Evolutionary conservation across 2,329 filamentous ascomycete species (phyloP).

Genomic region (Mycosphaerella sp.): DNA sequence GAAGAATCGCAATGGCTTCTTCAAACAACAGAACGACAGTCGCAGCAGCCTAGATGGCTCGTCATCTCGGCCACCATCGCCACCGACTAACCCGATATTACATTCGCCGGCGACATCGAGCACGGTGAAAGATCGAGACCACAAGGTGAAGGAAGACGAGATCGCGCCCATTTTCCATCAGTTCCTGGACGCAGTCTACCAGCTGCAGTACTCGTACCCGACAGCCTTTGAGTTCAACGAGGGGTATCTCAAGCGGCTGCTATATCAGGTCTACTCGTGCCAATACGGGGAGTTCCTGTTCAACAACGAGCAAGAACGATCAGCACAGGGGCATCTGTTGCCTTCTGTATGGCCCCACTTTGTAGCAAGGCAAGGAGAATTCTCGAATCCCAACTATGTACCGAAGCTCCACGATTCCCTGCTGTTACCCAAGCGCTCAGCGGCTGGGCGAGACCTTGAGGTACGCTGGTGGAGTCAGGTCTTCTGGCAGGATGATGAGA

Average conservation of each 20-base stretch:
- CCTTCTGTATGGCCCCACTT: conserved; percentile 97
- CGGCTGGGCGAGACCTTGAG: conserved; percentile 45
- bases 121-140: conserved; percentile 49
- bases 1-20: conserved; percentile 47
- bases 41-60: conserved; percentile 56
- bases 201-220: conserved; percentile 77
- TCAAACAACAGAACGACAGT: conserved; percentile 49
- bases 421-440: conserved; percentile 60
- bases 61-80: conserved; percentile 28
- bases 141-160: conserved; percentile 78
- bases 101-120: conserved; percentile 40
- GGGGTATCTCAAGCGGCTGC: conserved; percentile 75
- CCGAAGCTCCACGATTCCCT: conserved; percentile 71
- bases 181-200: conserved; percentile 90
- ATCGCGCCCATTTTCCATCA: conserved; percentile 96
- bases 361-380: conserved; percentile 70
- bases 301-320: conserved; percentile 86
- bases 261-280: conserved; percentile 92
- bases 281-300: conserved; percentile 97
- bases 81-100: conserved; percentile 43
- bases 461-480: conserved; percentile 91
- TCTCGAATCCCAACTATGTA: conserved; percentile 76
- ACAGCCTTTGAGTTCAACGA: conserved; percentile 95
- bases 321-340: conserved; percentile 60
- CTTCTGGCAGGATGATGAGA: conserved; percentile 78